Evolutionary conservation across 2,329 filamentous ascomycete genomes (phyloP).

Genomic region (Aspergillus sp.): DNA sequence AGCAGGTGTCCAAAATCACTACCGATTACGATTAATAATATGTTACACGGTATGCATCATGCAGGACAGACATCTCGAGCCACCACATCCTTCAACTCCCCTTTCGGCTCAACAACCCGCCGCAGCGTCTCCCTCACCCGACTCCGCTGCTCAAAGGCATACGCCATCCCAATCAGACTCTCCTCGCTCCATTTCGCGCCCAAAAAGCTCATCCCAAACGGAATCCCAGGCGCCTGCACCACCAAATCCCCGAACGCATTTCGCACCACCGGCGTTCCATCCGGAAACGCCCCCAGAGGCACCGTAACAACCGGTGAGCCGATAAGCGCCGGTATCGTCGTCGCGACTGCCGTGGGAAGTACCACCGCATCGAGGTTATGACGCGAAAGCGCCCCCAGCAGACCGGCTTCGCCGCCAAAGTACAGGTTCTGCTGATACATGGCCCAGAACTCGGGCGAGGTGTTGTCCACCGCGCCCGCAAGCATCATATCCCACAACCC

Average conservation of each 20-base stretch:
- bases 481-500: conserved; percentile 55
- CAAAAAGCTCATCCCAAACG: conserved; percentile 63
- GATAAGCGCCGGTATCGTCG: conserved; percentile 52
- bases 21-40: too few species aligned
- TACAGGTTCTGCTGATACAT: conserved; percentile 53
- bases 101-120: conserved; percentile 49
- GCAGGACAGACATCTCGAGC: neutral
- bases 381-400: conserved; percentile 58
- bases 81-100: conserved; percentile 35
- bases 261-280: conserved; percentile 38
- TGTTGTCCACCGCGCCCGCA: conserved; percentile 54
- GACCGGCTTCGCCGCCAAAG: conserved; percentile 57
- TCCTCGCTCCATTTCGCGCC: conserved; percentile 61
- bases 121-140: conserved; percentile 46
- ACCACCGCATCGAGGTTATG: conserved; percentile 61
- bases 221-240: conserved; percentile 52
- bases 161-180: conserved; percentile 62
- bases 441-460: conserved; percentile 55
- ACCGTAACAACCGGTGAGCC: conserved; percentile 63
- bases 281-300: conserved; percentile 57
- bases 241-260: conserved; percentile 53
- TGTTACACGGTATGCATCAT: too few species aligned
- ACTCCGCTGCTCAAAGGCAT: conserved; percentile 65
- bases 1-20: neutral
- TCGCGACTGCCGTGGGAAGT: conserved; percentile 52